Conservation (phyloP, 2,329 filamentous ascomycete species). For the Metarhizium robertsii region DNA sequence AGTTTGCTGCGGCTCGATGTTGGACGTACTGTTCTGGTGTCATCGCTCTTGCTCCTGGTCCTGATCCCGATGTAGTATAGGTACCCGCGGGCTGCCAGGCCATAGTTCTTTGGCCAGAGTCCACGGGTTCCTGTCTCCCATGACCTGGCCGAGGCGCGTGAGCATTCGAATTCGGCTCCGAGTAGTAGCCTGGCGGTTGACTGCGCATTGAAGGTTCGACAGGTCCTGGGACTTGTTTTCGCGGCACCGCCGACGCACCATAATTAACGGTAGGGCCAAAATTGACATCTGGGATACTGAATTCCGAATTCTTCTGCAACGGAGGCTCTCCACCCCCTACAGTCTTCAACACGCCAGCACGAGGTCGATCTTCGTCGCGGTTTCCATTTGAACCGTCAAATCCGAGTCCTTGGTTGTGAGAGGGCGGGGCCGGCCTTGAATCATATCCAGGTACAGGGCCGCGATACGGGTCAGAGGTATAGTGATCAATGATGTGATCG, state of each 20-base stretch:
- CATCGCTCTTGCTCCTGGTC: constrained; percentile 33
- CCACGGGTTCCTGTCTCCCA: constrained; percentile 38
- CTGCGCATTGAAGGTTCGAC: constrained; percentile 8
- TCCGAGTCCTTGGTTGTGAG: constrained; percentile 14
- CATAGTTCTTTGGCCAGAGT: constrained; percentile 53
- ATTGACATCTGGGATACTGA: constrained; percentile 64
- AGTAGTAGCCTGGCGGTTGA: constrained; percentile 19
- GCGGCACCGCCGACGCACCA: constrained; percentile 23
- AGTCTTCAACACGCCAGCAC: constrained; percentile 72
- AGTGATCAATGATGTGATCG: constrained; percentile 31
- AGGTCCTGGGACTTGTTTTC: constrained; percentile 17
- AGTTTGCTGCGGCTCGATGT: constrained; percentile 54
- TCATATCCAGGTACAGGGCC: constrained; percentile 8
- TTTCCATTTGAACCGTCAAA: constrained; percentile 48
- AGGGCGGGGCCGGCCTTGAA: constrained; percentile 9
- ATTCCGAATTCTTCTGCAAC: constrained; percentile 18
- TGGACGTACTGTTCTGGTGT: constrained; percentile 79
- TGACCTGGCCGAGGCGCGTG: constrained; percentile 22
- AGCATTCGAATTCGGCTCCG: constrained; percentile 14
- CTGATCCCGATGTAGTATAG: constrained; percentile 32
- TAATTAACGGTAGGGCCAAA: constrained; percentile 80
- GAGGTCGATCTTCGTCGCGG: constrained; percentile 48
- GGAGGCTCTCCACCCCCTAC: constrained; percentile 47
- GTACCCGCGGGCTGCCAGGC: constrained; percentile 70
- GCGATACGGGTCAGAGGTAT: constrained; percentile 18